These are phyloP conservation scores for Kwoniella shivajii DNA, from an alignment of 1,284 basidiomycete species.

Conservation along the genomic window DNA sequence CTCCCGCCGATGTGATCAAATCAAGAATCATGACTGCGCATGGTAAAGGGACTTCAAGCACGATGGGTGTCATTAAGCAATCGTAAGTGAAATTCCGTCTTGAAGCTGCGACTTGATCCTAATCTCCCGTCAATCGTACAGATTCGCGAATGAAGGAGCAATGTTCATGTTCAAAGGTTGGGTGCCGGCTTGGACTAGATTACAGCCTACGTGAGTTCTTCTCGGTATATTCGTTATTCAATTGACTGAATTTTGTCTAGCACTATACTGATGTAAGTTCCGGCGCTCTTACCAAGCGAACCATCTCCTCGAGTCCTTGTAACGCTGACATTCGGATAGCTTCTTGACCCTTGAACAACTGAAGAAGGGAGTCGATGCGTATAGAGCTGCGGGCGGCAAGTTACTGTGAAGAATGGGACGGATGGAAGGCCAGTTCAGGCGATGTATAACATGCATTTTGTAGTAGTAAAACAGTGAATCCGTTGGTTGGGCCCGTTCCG, in stretches of 20 bases:
- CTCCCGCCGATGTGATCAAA: slow-evolving; percentile 88
- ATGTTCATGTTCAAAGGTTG: slow-evolving; percentile 91
- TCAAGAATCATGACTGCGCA: slow-evolving; percentile 83
- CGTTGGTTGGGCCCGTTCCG: too few species aligned
- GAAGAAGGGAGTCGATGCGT: slow-evolving; percentile 44
- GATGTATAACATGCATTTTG: background rate
- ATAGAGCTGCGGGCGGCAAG: slow-evolving; percentile 38
- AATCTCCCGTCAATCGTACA: background rate
- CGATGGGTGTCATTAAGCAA: slow-evolving; percentile 67
- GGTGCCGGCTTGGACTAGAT: slow-evolving; percentile 68
- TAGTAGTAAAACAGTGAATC: background rate
- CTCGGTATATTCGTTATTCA: background rate
- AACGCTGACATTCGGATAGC: slow-evolving; percentile 57
- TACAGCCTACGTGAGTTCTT: slow-evolving; percentile 77
- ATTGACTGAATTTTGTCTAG: slow-evolving; percentile 5
- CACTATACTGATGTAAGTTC: slow-evolving; percentile 40
- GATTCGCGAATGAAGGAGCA: slow-evolving; percentile 71
- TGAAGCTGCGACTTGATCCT: background rate
- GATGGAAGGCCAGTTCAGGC: background rate
- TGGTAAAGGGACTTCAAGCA: slow-evolving; percentile 74
- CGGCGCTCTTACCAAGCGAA: too few species aligned
- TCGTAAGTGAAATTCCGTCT: slow-evolving; percentile 53
- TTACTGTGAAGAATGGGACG: slow-evolving; percentile 17
- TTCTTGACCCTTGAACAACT: slow-evolving; percentile 75
- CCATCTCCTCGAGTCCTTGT: too few species aligned